Conservation (phyloP, 106 monocot genomes). For the Dioscorea zingiberensis region DNA sequence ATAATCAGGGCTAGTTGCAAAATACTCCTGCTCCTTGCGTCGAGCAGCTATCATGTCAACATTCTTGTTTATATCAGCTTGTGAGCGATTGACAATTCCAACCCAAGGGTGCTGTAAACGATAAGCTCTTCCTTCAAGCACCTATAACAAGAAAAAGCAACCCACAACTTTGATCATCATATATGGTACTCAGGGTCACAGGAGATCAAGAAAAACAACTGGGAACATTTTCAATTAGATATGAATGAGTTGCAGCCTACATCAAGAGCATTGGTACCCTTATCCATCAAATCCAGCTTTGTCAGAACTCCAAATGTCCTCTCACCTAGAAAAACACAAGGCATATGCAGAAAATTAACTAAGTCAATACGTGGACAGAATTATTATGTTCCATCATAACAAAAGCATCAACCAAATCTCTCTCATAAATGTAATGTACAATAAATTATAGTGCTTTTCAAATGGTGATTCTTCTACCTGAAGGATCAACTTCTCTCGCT, state of each 20-base stretch:
- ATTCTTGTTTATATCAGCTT: slow-evolving; percentile 98
- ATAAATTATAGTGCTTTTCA: neutral
- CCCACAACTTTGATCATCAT: neutral
- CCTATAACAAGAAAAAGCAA: slow-evolving; percentile 30
- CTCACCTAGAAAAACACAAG: slow-evolving; percentile 51
- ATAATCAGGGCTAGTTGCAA: slow-evolving; percentile 89
- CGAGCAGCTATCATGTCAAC: slow-evolving; percentile 94
- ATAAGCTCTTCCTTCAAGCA: slow-evolving; percentile 90
- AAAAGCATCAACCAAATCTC: neutral
- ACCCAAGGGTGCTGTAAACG: slow-evolving; percentile 98
- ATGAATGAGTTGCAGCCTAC: slow-evolving; percentile 33
- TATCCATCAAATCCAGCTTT: slow-evolving; percentile 99
- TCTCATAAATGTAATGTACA: neutral
- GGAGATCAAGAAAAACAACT: neutral
- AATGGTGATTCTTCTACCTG: slow-evolving; percentile 38
- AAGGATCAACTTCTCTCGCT: slow-evolving; percentile 93
- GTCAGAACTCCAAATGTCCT: slow-evolving; percentile 99
- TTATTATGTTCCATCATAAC: neutral
- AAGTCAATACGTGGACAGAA: neutral
- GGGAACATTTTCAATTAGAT: neutral
- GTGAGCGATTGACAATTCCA: slow-evolving; percentile 97
- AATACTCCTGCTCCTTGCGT: slow-evolving; percentile 90
- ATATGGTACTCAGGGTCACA: neutral
- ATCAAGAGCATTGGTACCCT: slow-evolving; percentile 98
- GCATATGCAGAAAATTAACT: slow-evolving; percentile 1